Conservation (phyloP, 371 early-diverging fungal genomes). For the Mortierella sp. region DNA sequence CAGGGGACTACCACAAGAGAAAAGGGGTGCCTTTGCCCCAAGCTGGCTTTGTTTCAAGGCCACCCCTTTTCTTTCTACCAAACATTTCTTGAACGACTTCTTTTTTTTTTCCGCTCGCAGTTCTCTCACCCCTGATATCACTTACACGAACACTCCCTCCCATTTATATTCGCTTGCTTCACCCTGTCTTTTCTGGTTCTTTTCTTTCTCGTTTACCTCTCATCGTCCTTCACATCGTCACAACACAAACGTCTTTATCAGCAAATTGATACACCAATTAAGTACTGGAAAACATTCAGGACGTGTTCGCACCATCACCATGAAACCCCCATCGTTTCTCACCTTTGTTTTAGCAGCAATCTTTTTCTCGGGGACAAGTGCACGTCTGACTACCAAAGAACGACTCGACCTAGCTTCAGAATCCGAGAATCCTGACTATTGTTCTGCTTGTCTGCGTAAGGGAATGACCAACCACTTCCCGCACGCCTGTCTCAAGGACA, state of each 20-base stretch:
- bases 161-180: not conserved
- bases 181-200: not conserved
- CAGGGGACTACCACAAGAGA: too few relatives aligned
- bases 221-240: not conserved
- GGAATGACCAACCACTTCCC: conserved; percentile 44
- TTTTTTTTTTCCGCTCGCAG: not conserved
- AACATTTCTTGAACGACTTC: too few relatives aligned
- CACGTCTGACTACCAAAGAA: conserved; percentile 13
- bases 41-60: too few relatives aligned
- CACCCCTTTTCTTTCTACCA: too few relatives aligned
- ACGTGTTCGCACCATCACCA: too few relatives aligned
- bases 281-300: not conserved
- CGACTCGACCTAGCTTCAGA: not conserved
- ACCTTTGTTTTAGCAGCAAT: not conserved
- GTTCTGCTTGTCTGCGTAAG: conserved; percentile 27
- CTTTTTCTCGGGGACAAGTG: not conserved
- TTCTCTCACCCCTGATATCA: too few relatives aligned
- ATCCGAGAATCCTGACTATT: conserved; percentile 11
- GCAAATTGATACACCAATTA: not conserved
- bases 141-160: too few relatives aligned
- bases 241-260: not conserved
- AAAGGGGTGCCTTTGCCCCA: too few relatives aligned
- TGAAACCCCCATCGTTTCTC: not conserved
- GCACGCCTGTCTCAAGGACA: conserved; percentile 19
- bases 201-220: not conserved